Conservation (phyloP, 805 yeast genomes). For the Wickerhamiella vanderwaltii region DNA sequence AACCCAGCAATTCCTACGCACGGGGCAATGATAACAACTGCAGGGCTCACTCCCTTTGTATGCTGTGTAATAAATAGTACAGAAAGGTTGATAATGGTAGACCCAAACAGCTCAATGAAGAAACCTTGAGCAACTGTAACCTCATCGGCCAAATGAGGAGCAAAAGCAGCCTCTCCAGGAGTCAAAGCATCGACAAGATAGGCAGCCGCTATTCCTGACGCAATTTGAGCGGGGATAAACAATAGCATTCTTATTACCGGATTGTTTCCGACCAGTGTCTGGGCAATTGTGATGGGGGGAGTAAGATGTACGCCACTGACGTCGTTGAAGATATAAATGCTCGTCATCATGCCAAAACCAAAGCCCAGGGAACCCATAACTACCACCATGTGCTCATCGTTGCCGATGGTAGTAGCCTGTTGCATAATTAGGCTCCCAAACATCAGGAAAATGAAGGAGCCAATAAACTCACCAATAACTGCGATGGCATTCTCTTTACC, state of each 20-base stretch:
- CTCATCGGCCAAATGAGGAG: slow-evolving; percentile 57
- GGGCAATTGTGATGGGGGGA: slow-evolving; percentile 73
- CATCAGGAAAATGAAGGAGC: slow-evolving; percentile 77
- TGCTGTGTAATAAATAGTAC: slow-evolving; percentile 78
- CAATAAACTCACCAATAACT: slow-evolving; percentile 47
- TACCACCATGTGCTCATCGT: slow-evolving; percentile 41
- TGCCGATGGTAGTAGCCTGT: slow-evolving; percentile 43
- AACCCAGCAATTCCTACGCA: slow-evolving; percentile 74
- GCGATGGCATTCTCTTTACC: slow-evolving; percentile 7
- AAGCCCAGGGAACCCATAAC: slow-evolving; percentile 77
- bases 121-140: slow-evolving; percentile 62
- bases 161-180: slow-evolving; percentile 41
- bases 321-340: slow-evolving; percentile 55
- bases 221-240: slow-evolving; percentile 54
- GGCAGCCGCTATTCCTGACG: slow-evolving; percentile 82
- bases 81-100: slow-evolving; percentile 57
- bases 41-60: slow-evolving; percentile 54
- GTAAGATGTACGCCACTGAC: slow-evolving; percentile 83
- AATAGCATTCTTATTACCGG: slow-evolving; percentile 58
- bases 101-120: slow-evolving; percentile 72
- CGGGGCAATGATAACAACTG: slow-evolving; percentile 52
- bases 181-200: slow-evolving; percentile 15
- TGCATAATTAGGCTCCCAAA: slow-evolving; percentile 73
- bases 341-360: slow-evolving; percentile 73
- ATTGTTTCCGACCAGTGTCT: slow-evolving; percentile 59